Conservation (phyloP, 2,329 filamentous ascomycete species). For the Xylariaceae sp. region DNA sequence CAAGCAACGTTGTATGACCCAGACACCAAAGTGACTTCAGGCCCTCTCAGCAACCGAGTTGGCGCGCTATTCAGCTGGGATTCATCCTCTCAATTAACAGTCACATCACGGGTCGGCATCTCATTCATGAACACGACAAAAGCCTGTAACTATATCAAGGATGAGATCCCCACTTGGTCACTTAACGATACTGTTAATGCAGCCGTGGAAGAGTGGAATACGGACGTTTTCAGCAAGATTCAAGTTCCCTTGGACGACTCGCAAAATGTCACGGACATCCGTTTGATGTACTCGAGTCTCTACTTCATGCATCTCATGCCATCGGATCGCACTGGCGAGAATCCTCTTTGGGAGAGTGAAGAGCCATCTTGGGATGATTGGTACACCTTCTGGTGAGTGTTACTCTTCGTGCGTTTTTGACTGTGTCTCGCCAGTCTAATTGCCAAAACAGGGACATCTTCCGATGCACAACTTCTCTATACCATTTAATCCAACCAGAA, state of each 20-base stretch:
- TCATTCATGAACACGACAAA: slow-evolving; percentile 48
- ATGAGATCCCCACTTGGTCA: slow-evolving; percentile 45
- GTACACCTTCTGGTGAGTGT: slow-evolving; percentile 49
- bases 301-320: slow-evolving; percentile 63
- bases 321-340: slow-evolving; percentile 58
- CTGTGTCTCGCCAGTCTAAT: background rate
- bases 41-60: slow-evolving; percentile 50
- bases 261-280: slow-evolving; percentile 45
- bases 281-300: slow-evolving; percentile 55
- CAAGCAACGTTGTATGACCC: slow-evolving; percentile 5
- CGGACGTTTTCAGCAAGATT: slow-evolving; percentile 44
- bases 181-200: slow-evolving; percentile 38
- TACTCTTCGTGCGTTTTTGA: background rate
- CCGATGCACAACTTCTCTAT: slow-evolving; percentile 51
- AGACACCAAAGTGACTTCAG: slow-evolving; percentile 26
- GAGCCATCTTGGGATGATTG: slow-evolving; percentile 61
- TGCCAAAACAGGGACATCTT: slow-evolving; percentile 40
- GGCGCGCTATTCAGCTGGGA: slow-evolving; percentile 51
- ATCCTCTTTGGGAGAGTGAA: slow-evolving; percentile 50
- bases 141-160: slow-evolving; percentile 48
- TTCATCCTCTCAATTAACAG: slow-evolving; percentile 24
- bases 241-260: slow-evolving; percentile 29
- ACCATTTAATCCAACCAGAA: slow-evolving; percentile 51
- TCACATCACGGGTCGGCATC: slow-evolving; percentile 51
- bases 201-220: slow-evolving; percentile 45